A percentile compares a stretch with the other conserved stretches of the same genome.
phyloP scores from a whole-genome alignment of 1,139 yeast species.

The Yamadazyma triangularis region DNA sequence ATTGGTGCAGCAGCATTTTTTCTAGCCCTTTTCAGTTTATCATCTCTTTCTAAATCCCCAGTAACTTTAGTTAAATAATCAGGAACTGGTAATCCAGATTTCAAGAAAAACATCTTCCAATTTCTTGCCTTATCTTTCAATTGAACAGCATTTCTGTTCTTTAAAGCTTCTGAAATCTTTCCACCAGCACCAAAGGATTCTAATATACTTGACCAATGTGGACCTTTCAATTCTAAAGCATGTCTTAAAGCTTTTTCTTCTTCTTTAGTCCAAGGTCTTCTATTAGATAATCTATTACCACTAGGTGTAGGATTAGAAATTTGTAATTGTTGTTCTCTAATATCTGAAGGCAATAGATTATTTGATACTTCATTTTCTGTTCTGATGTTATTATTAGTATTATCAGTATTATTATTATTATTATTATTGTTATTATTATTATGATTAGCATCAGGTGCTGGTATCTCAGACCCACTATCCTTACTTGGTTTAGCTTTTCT shows the following conservation, averaged over 20 bases:
- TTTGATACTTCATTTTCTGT: constrained; percentile 3
- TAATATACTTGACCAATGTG: constrained; percentile 87
- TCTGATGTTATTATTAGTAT: not conserved
- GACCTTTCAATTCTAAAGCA: constrained; percentile 81
- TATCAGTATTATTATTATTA: not conserved
- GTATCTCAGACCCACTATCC: constrained; percentile 5
- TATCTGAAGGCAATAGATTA: constrained; percentile 42
- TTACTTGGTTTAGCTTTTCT: constrained; percentile 40
- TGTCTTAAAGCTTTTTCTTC: constrained; percentile 83
- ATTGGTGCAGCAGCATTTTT: constrained; percentile 44
- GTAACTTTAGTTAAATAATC: constrained; percentile 76
- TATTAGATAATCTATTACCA: constrained; percentile 20
- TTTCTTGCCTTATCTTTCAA: constrained; percentile 94
- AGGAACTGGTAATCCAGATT: constrained; percentile 70
- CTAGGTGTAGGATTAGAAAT: constrained; percentile 30
- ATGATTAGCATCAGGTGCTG: constrained; percentile 2
- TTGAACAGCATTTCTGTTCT: constrained; percentile 85
- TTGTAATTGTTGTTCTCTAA: constrained; percentile 43
- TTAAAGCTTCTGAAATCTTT: constrained; percentile 71
- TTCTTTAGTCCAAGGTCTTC: constrained; percentile 82
- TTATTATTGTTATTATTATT: constrained; percentile 4
- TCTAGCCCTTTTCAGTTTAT: constrained; percentile 29
- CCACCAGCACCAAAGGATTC: constrained; percentile 94
- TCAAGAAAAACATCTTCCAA: constrained; percentile 82
- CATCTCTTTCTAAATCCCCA: constrained; percentile 70